Evolutionary conservation across 768 basidiomycete species (phyloP), one percentile per base, ranked within the genome.

Genomic region (Lactarius psammicola): DNA sequence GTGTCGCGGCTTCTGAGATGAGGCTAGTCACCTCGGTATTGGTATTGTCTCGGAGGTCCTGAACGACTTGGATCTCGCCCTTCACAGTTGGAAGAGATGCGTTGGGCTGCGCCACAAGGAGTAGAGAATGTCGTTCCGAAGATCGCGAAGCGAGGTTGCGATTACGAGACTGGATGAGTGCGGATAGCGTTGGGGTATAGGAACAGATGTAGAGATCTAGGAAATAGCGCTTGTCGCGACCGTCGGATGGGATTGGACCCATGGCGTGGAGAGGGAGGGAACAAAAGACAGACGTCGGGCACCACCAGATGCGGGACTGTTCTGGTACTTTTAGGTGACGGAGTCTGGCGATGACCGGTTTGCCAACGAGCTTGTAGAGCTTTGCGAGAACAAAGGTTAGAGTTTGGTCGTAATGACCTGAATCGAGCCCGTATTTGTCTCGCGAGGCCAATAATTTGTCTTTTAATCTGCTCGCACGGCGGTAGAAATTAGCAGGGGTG

Each of bases 261-360:
- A 67, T 67, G 13, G 68, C 68, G 9, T 69, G 68, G 20, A 67
- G 49, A 3, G 66, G 68, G 13, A 69, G 66, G 28, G 53, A 68
- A 17, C 53, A 61, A 17, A 69, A 62, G 1, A 56, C 54, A 4
- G 62, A 57, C 9, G 56, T 63, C 5, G 56, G 44, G n/a, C 66
- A 69, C 66, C 66, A 67, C 65, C 66, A 67, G 26, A 69, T 55
- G 6, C 58, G 66, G 17, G 60, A 62, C 17, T 42, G 49, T 30
- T 68, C 34, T 28, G 31, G 44, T 6, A 61, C 30, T 1, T 28
- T 38, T 2, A 65, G 44, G 9, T 20, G 26, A 11, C 31, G 30
- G 18, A 61, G 34, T 26, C 18, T 33, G 2, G 38, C 26, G 38
- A 62, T 36, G 17, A 68, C 54, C 13, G 53, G 46, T 10, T 13